phyloP scores from a whole-genome alignment of 2,329 filamentous ascomycete genomes.

The Ophiostoma sp. region DNA sequence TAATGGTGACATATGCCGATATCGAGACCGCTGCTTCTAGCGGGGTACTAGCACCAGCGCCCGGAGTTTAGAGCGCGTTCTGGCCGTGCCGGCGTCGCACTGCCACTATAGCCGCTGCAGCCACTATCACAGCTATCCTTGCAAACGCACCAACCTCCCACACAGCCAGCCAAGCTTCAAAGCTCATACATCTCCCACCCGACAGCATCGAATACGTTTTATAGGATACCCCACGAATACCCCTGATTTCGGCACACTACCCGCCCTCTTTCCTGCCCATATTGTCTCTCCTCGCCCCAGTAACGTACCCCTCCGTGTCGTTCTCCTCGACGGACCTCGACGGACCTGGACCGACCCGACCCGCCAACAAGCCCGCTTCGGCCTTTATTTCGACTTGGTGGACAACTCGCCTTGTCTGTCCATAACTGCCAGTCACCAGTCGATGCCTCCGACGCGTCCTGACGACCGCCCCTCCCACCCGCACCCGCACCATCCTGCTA shows the following conservation, averaged over 20 bases:
- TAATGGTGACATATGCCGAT: background rate
- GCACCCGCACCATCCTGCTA: conserved; percentile 29
- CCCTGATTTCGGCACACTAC: background rate
- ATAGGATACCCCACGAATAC: background rate
- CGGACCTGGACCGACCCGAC: background rate
- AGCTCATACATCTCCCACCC: background rate
- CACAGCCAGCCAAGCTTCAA: background rate
- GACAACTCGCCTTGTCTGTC: background rate
- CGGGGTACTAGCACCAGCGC: background rate
- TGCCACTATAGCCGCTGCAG: background rate
- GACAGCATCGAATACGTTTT: background rate
- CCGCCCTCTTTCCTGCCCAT: background rate
- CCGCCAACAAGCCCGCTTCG: background rate
- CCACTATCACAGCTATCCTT: conserved; percentile 18
- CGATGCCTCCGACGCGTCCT: conserved; percentile 30
- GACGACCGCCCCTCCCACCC: background rate
- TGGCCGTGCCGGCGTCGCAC: conserved; percentile 4
- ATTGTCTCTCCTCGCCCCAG: background rate
- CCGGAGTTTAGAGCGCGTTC: conserved; percentile 9
- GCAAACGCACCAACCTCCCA: conserved; percentile 1
- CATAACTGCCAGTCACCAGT: conserved; percentile 14
- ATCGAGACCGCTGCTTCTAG: background rate
- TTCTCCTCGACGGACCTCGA: background rate
- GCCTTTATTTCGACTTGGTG: background rate
- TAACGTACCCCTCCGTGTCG: background rate